Evolutionary conservation across 1,139 yeast species (phyloP), one percentile per base, ranked within the genome.

Genomic region (Hansenula lynferdii): DNA sequence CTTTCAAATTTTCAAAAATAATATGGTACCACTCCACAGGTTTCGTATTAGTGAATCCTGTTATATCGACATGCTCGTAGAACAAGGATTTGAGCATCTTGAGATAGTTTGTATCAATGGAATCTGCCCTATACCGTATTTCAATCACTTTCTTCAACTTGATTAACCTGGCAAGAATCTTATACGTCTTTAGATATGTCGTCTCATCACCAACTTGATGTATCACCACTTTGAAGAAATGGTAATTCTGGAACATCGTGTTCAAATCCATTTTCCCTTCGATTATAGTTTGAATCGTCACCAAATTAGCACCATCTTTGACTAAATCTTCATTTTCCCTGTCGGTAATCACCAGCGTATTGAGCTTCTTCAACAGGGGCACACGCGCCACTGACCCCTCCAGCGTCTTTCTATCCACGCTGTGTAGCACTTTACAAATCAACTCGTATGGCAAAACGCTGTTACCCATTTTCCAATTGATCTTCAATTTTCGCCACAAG

Each of bases 81-180:
- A 50, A 48, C 17, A 48, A 31, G 2, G 48, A 41, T 29, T 45
- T 50, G 35, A 51, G 47, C 50, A 46, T 45, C 40, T 47, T 50
- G 15, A 49, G 37, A 28, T 45, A 46, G 5, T 39, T 45, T 29
- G 48, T 29, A 29, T 43, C 47, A n/a, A 51, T 47, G 3, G 37
- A 39, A 4, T 26, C 15, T 2, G 42, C 39, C 3, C 30, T n/a
- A 24, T 45, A 51, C 6, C 30, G 35, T 14, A 51, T 27, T 18
- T 39, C 35, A 10, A 49, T 27, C 23, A 22, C 14, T 28, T 20
- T 36, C 10, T 20, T 29, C 12, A 16, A 29, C 22, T 20, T 32
- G 28, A 22, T 35, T 16, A 43, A 18, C 16, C 26, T 31, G 8
- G 32, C 28, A 11, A 42, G n/a, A 1, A 42, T 20, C 28, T 40